These are phyloP conservation scores for Lumnitzera racemosa DNA, from an alignment of 345 rosid genomes.

Conservation along the genomic window DNA sequence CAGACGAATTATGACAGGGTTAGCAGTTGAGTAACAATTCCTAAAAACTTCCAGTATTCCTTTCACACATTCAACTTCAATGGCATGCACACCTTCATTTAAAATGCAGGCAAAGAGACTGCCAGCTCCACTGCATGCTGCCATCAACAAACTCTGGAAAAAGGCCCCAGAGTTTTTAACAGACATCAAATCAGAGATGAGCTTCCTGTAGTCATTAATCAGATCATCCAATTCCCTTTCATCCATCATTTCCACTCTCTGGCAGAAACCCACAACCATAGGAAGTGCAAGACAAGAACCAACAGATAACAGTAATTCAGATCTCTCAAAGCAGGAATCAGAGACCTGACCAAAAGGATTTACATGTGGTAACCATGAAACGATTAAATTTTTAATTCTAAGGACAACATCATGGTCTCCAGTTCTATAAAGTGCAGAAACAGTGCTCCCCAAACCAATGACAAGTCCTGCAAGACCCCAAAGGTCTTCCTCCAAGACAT, in stretches of 20 bases:
- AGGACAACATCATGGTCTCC: slow-evolving; percentile 59
- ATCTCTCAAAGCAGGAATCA: slow-evolving; percentile 27
- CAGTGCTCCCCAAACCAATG: slow-evolving; percentile 73
- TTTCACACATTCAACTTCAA: slow-evolving; percentile 47
- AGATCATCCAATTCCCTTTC: slow-evolving; percentile 49
- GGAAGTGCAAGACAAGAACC: slow-evolving; percentile 89
- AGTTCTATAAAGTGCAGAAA: slow-evolving; percentile 68
- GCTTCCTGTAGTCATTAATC: slow-evolving; percentile 42
- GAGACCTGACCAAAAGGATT: slow-evolving; percentile 30
- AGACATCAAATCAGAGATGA: slow-evolving; percentile 59
- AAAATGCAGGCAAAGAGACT: slow-evolving; percentile 57
- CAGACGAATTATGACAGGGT: slow-evolving; percentile 50
- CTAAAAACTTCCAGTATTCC: slow-evolving; percentile 54
- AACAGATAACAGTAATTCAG: slow-evolving; percentile 42
- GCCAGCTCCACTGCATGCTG: slow-evolving; percentile 79
- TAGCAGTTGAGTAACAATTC: slow-evolving; percentile 59
- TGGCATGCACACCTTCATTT: slow-evolving; percentile 63
- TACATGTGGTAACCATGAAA: slow-evolving; percentile 66
- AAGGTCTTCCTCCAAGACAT: slow-evolving; percentile 67
- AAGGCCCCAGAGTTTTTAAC: slow-evolving; percentile 51
- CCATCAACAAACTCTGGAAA: slow-evolving; percentile 67
- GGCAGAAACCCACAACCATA: slow-evolving; percentile 63
- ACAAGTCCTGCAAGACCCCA: slow-evolving; percentile 95
- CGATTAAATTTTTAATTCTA: slow-evolving; percentile 60
- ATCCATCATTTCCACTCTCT: slow-evolving; percentile 63